Evolutionary conservation across 176 grass and related monocot species (phyloP).

Genomic region (Calamus simplicifolius): DNA sequence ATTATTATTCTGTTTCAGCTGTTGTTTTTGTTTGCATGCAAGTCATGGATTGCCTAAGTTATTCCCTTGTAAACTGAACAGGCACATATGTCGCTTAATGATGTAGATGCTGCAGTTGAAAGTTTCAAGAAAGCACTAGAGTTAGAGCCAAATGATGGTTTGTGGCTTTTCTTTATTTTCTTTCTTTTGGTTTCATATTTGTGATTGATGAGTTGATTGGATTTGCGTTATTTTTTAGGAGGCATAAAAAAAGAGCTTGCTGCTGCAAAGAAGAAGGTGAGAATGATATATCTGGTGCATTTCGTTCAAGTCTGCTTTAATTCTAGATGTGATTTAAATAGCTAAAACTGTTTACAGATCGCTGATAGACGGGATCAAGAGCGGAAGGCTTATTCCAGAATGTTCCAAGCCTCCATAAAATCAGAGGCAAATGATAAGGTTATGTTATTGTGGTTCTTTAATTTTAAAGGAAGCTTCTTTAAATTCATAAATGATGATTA

Average conservation of each 20-base stretch:
- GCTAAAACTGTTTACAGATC: constrained; percentile 36
- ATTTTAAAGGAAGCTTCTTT: no score
- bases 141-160: constrained; percentile 93
- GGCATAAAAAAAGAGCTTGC: constrained; percentile 76
- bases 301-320: no score
- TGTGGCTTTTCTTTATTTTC: constrained; percentile 7
- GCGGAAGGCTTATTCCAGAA: constrained; percentile 71
- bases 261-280: constrained; percentile 85
- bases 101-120: constrained; percentile 84
- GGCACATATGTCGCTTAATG: constrained; percentile 76
- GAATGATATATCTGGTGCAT: no score
- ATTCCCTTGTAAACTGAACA: constrained; percentile 11
- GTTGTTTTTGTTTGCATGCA: no score
- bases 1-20: neutral
- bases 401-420: constrained; percentile 68
- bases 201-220: neutral
- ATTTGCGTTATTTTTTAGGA: constrained; percentile 31
- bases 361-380: constrained; percentile 61
- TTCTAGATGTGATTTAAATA: no score
- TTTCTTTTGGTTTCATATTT: constrained; percentile 11
- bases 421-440: constrained; percentile 51
- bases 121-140: constrained; percentile 84
- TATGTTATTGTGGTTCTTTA: neutral
- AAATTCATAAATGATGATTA: neutral
- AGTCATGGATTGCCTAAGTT: neutral